Percentiles rank a stretch among this genome's conserved stretches.
Conservation (phyloP, 768 basidiomycete genomes). For the Boletus rufocinnamomeus region DNA sequence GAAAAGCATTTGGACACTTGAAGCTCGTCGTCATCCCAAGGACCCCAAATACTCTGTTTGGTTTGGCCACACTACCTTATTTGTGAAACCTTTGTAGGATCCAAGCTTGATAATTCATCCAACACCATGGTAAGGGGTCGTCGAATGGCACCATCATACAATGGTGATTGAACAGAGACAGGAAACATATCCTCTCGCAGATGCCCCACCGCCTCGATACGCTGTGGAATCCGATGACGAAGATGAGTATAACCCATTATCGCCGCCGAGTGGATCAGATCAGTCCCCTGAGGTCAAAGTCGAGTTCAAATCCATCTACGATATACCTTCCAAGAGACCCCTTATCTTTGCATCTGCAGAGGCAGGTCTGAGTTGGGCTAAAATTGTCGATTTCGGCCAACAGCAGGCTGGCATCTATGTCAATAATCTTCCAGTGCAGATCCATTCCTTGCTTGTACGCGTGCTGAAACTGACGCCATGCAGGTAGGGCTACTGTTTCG, state of each 20-base stretch:
- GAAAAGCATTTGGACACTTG: not conserved
- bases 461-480: not conserved
- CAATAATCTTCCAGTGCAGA: slow-evolving; percentile 47
- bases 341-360: slow-evolving; percentile 51
- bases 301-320: slow-evolving; percentile 41
- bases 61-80: not conserved
- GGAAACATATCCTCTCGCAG: slow-evolving; percentile 59
- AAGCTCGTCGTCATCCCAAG: not conserved
- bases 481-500: slow-evolving; percentile 55
- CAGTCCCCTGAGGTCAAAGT: slow-evolving; percentile 29
- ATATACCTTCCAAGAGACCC: slow-evolving; percentile 24
- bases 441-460: not conserved
- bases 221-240: slow-evolving; percentile 71
- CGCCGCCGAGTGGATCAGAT: slow-evolving; percentile 11
- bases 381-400: slow-evolving; percentile 52
- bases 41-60: slow-evolving; percentile 10
- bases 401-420: slow-evolving; percentile 49
- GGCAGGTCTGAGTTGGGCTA: slow-evolving; percentile 51
- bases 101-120: not conserved
- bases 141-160: not conserved
- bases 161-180: slow-evolving; percentile 21
- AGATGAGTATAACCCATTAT: slow-evolving; percentile 55
- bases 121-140: slow-evolving; percentile 16
- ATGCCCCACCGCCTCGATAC: slow-evolving; percentile 58
- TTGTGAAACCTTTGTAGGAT: not conserved